Evolutionary conservation across 768 basidiomycete genomes (phyloP).

Genomic region (Lentinula raphanica): DNA sequence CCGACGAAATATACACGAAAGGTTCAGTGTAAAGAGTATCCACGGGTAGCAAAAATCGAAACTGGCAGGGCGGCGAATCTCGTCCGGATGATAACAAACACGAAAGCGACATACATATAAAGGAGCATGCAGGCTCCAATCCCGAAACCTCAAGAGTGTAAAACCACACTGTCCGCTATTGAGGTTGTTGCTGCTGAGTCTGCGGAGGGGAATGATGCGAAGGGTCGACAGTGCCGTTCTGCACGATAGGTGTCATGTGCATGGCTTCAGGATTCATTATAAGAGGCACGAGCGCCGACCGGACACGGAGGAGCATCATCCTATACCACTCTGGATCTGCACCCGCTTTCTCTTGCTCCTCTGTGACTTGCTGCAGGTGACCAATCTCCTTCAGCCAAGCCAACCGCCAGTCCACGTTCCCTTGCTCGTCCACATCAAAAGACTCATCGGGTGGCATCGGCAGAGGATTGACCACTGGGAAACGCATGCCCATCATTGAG

Average conservation of each 20-base stretch:
- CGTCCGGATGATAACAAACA: no score
- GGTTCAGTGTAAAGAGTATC: no score
- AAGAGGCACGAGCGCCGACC: conserved; percentile 61
- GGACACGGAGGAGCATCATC: conserved; percentile 79
- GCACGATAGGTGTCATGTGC: conserved; percentile 6
- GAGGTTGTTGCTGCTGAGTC: neutral
- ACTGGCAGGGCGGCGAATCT: no score
- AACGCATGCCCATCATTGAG: conserved; percentile 66
- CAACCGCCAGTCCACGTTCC: conserved; percentile 73
- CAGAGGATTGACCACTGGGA: conserved; percentile 49
- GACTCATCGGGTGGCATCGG: conserved; percentile 61
- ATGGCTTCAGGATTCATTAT: conserved; percentile 15
- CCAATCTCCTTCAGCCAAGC: conserved; percentile 80
- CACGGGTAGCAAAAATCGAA: no score
- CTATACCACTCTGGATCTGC: conserved; percentile 81
- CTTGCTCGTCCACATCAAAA: conserved; percentile 70
- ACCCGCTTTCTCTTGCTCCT: conserved; percentile 77
- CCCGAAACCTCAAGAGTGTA: neutral
- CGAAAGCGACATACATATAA: no score
- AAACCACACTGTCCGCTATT: neutral
- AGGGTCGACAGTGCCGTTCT: neutral
- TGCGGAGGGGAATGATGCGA: neutral
- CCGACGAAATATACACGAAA: neutral
- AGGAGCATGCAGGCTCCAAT: neutral
- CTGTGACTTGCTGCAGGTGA: conserved; percentile 69